A percentile compares a stretch with the other conserved stretches of the same genome.
Conservation (phyloP, 1,284 basidiomycete genomes). For the Exobasidium rhododendri region DNA sequence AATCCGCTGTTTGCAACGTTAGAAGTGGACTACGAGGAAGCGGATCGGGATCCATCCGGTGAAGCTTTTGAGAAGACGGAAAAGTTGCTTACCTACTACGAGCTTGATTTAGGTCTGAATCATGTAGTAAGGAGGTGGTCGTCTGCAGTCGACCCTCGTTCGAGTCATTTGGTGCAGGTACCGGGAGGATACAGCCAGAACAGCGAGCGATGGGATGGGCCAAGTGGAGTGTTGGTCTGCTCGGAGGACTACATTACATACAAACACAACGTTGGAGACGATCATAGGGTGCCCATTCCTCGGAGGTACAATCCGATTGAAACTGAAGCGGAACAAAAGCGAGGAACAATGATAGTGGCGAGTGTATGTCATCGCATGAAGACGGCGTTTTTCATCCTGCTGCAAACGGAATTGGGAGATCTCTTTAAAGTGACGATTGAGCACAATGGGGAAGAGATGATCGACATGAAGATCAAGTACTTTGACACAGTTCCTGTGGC, state of each 20-base stretch:
- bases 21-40: constrained; percentile 52
- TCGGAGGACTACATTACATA: constrained; percentile 53
- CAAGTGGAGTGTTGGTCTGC: constrained; percentile 53
- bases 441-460: constrained; percentile 51
- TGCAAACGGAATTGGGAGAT: constrained; percentile 52
- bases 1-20: constrained; percentile 53
- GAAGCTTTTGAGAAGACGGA: constrained; percentile 38
- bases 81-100: constrained; percentile 53
- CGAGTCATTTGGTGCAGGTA: constrained; percentile 48
- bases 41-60: constrained; percentile 48
- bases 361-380: constrained; percentile 54
- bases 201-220: constrained; percentile 51
- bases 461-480: constrained; percentile 50
- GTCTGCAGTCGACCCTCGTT: constrained; percentile 41
- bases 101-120: constrained; percentile 54
- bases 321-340: constrained; percentile 20
- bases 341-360: constrained; percentile 44
- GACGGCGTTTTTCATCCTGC: constrained; percentile 50
- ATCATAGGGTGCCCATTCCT: constrained; percentile 53
- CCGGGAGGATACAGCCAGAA: constrained; percentile 53
- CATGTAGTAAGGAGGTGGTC: constrained; percentile 54
- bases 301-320: constrained; percentile 42
- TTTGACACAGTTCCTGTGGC: constrained; percentile 54
- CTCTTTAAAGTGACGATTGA: constrained; percentile 54
- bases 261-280: constrained; percentile 48